Base-by-base conservation (phyloP, 768 basidiomycete species). In the Tephrocybe sp. region DNA sequence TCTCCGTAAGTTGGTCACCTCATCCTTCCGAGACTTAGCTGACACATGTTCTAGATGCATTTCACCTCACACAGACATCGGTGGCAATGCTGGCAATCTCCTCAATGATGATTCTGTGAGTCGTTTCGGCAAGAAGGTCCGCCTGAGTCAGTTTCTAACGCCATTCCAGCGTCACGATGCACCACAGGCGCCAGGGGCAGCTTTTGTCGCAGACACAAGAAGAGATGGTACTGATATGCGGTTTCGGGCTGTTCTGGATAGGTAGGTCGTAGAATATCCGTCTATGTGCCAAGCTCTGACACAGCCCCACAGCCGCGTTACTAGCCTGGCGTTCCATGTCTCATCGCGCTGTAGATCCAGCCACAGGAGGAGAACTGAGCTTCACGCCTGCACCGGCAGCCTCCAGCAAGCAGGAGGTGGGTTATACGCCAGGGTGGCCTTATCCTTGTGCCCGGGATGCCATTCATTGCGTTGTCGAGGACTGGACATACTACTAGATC, bases 211-310 rank as follows among this genome's bases (percentile, higher is more conserved):
- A 81, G 58, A 75, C 74, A 49, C 90, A 92, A 59, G 87, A 90
- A 62, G 88, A 92, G 61, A 76, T 82, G 67, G 70, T 86, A 17
- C 62, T 92, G 66, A 85, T 92, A 54, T 83, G 73, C 4, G 83
- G 85, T 2, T 76, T 90, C 50, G 88, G 84, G 10, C 68, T 90
- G 51, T 80, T 88, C 63, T 91, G 87, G 86, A 72, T 90, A 44
- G 87, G 90, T 90, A 64, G 64, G 81, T 70, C 20, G 18, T 20
- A 9, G 20, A 38, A 26, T 25, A 7, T 25, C 21, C 7, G 21
- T 39, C 5, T 24, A 30, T n/a, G 8, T 45, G 36, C 23, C 49
- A 39, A 26, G 44, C 28, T 48, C 45, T 41, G n/a, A 41, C 50
- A 53, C 30, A 34, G 43, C 20, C 28, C 28, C 28, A 40, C 52